phyloP scores from a whole-genome alignment of 208 protist genomes.

The Wallacemonas sp. region DNA sequence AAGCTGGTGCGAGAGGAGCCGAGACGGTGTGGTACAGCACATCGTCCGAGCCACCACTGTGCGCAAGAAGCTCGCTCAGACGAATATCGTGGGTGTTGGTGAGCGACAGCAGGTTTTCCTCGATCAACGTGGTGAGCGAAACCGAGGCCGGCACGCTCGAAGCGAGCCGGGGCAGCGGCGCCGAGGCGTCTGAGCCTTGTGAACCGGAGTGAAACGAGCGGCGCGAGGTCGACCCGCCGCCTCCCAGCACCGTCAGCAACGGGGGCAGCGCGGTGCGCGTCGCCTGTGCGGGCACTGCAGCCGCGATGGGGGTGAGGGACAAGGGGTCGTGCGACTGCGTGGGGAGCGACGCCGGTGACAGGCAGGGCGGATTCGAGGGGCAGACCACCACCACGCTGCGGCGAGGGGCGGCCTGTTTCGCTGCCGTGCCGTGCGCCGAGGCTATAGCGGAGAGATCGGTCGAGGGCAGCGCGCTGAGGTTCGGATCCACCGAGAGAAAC shows the following conservation, averaged over 20 bases:
- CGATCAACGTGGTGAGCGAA: background rate
- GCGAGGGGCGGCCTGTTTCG: too few species aligned
- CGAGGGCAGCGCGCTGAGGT: too few species aligned
- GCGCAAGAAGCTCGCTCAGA: background rate
- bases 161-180: background rate
- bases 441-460: too few species aligned
- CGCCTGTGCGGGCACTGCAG: too few species aligned
- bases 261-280: too few species aligned
- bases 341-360: background rate
- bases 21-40: slow-evolving; percentile 11
- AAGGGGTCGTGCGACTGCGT: background rate
- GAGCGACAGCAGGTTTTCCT: background rate
- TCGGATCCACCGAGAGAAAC: background rate
- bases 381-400: too few species aligned
- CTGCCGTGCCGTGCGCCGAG: too few species aligned
- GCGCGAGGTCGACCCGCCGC: too few species aligned
- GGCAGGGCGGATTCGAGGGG: background rate
- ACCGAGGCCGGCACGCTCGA: background rate
- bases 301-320: background rate
- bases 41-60: background rate
- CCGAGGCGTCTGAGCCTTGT: too few species aligned
- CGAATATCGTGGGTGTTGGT: background rate
- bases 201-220: too few species aligned
- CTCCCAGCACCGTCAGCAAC: background rate
- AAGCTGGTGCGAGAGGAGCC: background rate